Evolutionary conservation across 2,329 filamentous ascomycete species (phyloP), one percentile per base, ranked within the genome.

Genomic region (Raffaelea arxii): DNA sequence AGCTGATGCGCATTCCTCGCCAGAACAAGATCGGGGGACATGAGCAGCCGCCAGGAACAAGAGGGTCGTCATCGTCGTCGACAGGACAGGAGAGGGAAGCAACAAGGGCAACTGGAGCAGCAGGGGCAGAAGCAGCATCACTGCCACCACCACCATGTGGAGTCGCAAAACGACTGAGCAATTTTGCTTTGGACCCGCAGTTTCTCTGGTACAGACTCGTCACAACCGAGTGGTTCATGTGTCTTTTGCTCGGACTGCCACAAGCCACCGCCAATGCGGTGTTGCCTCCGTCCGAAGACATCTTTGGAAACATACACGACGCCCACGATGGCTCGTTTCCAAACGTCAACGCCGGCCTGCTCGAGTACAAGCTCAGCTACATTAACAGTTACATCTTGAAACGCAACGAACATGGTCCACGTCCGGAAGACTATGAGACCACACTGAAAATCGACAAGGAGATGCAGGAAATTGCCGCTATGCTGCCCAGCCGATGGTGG

Each of bases 171-270:
- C n/a, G n/a, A n/a, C n/a, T n/a, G n/a, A n/a, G n/a, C n/a, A 14
- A 18, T 36, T 14, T 11, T 30, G 48, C 54, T n/a, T 50, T 62
- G 22, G 52, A 64, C 19, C 59, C 63, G 1, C 59, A 61, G 27
- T 58, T 61, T 35, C 55, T 73, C 51, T 75, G 71, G 72, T 69
- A 65, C 44, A 67, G 67, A 6, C 57, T 76, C 0, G 54, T 73
- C 2, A 57, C 58, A 10, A 56, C 62, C 3, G 72, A 77, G 44
- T 66, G 71, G 2, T 70, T 71, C 43, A 55, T 74, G 2, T 69
- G 61, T n/a, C 52, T 75, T 21, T 62, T 73, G 56, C 56, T 75
- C 0, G 70, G 70, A 9, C 58, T 74, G 3, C 66, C 68, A 2
- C 67, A 67, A 37, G 63, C 61, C n/a, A 53, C 58, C 3, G 43